Evolutionary conservation across 78 protist species (phyloP).

Genomic region (Dictyostelium capitatum): DNA sequence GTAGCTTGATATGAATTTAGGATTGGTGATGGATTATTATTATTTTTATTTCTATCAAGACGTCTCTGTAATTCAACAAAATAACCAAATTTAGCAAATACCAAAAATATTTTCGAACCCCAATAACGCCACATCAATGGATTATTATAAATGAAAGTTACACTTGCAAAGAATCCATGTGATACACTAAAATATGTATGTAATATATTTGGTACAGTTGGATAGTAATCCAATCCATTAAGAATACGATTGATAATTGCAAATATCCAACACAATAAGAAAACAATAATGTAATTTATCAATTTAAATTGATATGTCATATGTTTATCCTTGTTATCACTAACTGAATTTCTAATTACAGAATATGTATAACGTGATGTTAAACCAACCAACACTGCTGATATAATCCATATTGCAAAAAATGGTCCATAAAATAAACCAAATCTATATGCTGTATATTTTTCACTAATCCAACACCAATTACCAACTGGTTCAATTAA

Average conservation of each 20-base stretch:
- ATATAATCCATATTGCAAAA: conserved; percentile 24
- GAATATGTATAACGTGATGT: conserved; percentile 36
- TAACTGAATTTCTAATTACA: conserved; percentile 38
- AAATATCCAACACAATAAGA: conserved; percentile 61
- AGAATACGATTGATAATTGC: conserved; percentile 61
- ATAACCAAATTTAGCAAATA: conserved; percentile 30
- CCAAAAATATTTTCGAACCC: conserved; percentile 16
- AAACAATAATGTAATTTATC: conserved; percentile 65
- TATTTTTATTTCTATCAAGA: conserved; percentile 48
- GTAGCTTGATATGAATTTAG: not conserved
- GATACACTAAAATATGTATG: conserved; percentile 54
- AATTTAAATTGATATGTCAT: conserved; percentile 57
- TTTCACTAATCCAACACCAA: conserved; percentile 71
- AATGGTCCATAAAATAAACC: conserved; percentile 47
- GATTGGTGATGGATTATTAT: conserved; percentile 69
- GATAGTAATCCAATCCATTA: conserved; percentile 2
- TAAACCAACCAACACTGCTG: conserved; percentile 50
- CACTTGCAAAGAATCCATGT: conserved; percentile 54
- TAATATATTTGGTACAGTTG: conserved; percentile 14
- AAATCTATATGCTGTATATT: conserved; percentile 29
- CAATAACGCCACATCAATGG: conserved; percentile 66
- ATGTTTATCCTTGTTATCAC: conserved; percentile 59
- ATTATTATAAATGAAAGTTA: conserved; percentile 45
- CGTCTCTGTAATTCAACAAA: conserved; percentile 12
- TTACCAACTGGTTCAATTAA: conserved; percentile 28